A percentile compares a stretch with the other conserved stretches of the same genome.
These are phyloP conservation scores for Fusarium anthophilum DNA, from an alignment of 2,329 filamentous ascomycete genomes.

Conservation along the genomic window DNA sequence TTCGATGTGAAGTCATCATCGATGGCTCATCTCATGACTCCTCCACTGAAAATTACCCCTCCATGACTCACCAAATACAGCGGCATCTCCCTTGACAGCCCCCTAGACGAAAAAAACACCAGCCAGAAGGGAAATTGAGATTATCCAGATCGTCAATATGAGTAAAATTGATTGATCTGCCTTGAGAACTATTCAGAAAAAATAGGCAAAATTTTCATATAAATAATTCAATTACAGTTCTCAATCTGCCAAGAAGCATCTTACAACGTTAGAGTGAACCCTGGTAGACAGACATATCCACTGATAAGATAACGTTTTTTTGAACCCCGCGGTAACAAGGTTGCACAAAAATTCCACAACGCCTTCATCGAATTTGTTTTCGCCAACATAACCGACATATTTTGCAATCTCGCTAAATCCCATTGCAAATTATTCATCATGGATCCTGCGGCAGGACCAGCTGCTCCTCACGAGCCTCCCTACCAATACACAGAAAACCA, in stretches of 20 bases:
- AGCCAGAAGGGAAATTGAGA: not conserved
- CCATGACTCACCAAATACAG: slow-evolving; percentile 31
- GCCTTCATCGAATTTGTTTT: slow-evolving; percentile 4
- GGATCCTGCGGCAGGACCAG: slow-evolving; percentile 40
- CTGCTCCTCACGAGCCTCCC: slow-evolving; percentile 57
- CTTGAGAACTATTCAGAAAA: no score
- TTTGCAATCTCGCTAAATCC: not conserved
- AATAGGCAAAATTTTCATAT: not conserved
- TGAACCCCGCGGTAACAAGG: slow-evolving; percentile 36
- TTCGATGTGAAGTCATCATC: slow-evolving; percentile 3
- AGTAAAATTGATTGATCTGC: not conserved
- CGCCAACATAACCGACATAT: slow-evolving; percentile 1
- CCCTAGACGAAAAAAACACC: not conserved
- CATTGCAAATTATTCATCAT: slow-evolving; percentile 18
- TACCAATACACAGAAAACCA: slow-evolving; percentile 56
- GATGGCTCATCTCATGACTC: slow-evolving; percentile 25
- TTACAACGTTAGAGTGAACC: not conserved
- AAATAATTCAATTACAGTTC: not conserved
- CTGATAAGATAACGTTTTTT: slow-evolving; percentile 38
- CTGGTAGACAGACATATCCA: slow-evolving; percentile 5
- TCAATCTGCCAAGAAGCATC: not conserved
- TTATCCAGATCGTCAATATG: not conserved
- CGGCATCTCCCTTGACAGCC: slow-evolving; percentile 10
- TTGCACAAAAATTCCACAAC: slow-evolving; percentile 38
- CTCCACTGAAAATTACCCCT: slow-evolving; percentile 18